Evolutionary conservation across 352 stramenopile genomes (phyloP).

Genomic region (Globisporangium echinulatum): DNA sequence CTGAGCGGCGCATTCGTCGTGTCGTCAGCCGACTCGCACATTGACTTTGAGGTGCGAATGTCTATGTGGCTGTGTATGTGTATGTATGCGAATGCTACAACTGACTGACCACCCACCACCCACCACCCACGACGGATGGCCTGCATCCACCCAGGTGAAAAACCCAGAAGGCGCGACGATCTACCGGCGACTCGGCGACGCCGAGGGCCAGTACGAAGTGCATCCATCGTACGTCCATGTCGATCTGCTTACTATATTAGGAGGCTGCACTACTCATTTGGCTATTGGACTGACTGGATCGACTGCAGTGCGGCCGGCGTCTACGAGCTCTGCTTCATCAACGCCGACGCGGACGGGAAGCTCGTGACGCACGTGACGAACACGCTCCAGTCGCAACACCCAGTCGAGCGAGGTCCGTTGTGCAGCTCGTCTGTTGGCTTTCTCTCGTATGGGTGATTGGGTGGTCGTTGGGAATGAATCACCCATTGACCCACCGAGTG

Average conservation of each 20-base stretch:
- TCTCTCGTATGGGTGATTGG: too few relatives aligned
- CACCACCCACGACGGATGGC: too few relatives aligned
- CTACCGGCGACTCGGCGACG: constrained; percentile 50
- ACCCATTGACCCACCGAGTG: too few relatives aligned
- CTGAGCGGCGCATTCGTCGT: constrained; percentile 68
- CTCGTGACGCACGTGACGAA: constrained; percentile 80
- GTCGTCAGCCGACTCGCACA: constrained; percentile 62
- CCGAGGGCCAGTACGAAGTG: constrained; percentile 66
- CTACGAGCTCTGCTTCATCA: constrained; percentile 71
- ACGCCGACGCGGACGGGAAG: constrained; percentile 63
- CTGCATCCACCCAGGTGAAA: constrained; percentile 31
- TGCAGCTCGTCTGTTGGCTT: too few relatives aligned
- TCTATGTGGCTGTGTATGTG: background rate
- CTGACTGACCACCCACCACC: too few relatives aligned
- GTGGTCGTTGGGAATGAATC: background rate
- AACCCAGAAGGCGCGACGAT: constrained; percentile 51
- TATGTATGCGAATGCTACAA: background rate
- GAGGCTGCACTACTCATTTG: background rate
- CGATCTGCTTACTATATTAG: background rate
- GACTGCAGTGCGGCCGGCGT: constrained; percentile 36
- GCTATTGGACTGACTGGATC: background rate
- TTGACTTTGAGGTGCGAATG: constrained; percentile 41
- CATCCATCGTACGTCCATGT: constrained; percentile 34
- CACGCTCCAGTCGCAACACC: constrained; percentile 72
- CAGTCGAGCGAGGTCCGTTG: constrained; percentile 56